These are phyloP conservation scores for Lecanosticta acicola DNA, from an alignment of 2,329 filamentous ascomycete genomes.

Conservation along the genomic window DNA sequence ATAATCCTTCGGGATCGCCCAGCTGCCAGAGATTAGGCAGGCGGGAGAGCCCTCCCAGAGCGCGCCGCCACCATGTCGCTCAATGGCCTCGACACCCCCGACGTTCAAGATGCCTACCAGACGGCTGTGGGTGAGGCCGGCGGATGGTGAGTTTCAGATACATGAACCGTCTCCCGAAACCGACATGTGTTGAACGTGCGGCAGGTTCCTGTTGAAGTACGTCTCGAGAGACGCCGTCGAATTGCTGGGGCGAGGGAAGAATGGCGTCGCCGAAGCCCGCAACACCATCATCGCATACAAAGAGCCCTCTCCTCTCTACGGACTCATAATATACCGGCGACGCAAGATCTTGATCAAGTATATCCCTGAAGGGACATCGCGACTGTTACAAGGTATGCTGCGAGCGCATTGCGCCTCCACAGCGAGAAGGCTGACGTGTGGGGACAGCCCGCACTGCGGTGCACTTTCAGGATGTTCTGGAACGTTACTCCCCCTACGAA, in stretches of 20 bases:
- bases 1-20: no score
- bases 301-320: slow-evolving; percentile 83
- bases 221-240: slow-evolving; percentile 80
- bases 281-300: slow-evolving; percentile 71
- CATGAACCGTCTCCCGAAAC: neutral
- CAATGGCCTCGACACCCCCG: slow-evolving; percentile 81
- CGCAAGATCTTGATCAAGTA: slow-evolving; percentile 91
- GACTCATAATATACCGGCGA: slow-evolving; percentile 82
- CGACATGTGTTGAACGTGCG: slow-evolving; percentile 11
- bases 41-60: slow-evolving; percentile 3
- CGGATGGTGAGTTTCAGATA: slow-evolving; percentile 71
- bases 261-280: slow-evolving; percentile 79
- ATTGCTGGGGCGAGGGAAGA: slow-evolving; percentile 67
- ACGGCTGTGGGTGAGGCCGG: slow-evolving; percentile 73
- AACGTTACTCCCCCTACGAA: slow-evolving; percentile 77
- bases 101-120: slow-evolving; percentile 80
- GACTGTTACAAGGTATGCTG: slow-evolving; percentile 78
- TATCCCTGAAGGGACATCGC: slow-evolving; percentile 82
- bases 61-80: slow-evolving; percentile 65
- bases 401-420: neutral
- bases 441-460: slow-evolving; percentile 70
- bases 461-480: slow-evolving; percentile 57
- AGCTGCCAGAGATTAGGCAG: no score
- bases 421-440: slow-evolving; percentile 1
- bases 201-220: slow-evolving; percentile 93